phyloP scores from a whole-genome alignment of 352 stramenopile genomes.

The Globisporangium solare region DNA sequence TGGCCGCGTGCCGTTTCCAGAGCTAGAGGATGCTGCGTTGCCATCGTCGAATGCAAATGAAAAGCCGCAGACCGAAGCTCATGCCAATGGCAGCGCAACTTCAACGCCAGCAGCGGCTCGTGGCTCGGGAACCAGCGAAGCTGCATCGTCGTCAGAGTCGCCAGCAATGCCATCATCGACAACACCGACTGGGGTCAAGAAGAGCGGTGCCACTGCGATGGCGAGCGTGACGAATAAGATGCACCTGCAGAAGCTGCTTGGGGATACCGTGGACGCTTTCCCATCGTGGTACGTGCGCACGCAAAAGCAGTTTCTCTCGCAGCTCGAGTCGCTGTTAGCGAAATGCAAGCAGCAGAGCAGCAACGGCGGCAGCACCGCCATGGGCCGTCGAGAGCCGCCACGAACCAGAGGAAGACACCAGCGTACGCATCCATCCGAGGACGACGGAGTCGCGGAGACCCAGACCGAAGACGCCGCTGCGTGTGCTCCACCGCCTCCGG shows the following conservation, averaged over 20 bases:
- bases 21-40: not conserved
- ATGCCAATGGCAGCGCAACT: not conserved
- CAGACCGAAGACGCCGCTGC: too few relatives aligned
- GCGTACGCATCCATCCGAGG: too few relatives aligned
- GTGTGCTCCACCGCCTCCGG: not conserved
- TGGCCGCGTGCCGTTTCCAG: constrained; percentile 24
- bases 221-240: not conserved
- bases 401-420: not conserved
- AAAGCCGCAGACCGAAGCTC: not conserved
- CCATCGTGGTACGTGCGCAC: constrained; percentile 5
- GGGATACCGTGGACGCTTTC: constrained; percentile 1
- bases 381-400: not conserved
- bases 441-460: too few relatives aligned
- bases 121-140: not conserved
- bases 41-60: not conserved
- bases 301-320: constrained; percentile 15
- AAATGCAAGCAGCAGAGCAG: constrained; percentile 7
- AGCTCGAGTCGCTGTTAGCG: constrained; percentile 13
- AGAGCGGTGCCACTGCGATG: not conserved
- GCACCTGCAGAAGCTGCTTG: constrained; percentile 6
- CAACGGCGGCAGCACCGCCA: too few relatives aligned
- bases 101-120: not conserved
- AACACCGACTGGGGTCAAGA: not conserved
- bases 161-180: too few relatives aligned
- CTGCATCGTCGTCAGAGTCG: not conserved